A percentile compares a stretch with the other conserved stretches of the same genome.
These are phyloP conservation scores for Cyberlindnera petersonii DNA, from an alignment of 805 yeast species.

Conservation along the genomic window DNA sequence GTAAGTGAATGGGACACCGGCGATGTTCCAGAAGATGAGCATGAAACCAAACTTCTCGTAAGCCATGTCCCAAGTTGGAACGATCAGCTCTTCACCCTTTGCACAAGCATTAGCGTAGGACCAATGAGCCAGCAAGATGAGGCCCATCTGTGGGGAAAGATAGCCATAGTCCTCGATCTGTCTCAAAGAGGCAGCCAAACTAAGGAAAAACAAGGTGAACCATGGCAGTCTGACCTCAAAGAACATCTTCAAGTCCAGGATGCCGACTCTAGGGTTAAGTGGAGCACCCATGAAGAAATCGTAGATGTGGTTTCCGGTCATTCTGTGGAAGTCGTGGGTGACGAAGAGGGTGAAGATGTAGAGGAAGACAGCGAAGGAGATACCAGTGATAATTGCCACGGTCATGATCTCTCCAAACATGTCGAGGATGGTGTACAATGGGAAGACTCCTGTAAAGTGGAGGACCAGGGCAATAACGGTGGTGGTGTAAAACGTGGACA, in stretches of 20 bases:
- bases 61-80: slow-evolving; percentile 99
- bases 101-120: slow-evolving; percentile 95
- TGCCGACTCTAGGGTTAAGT: slow-evolving; percentile 91
- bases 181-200: slow-evolving; percentile 68
- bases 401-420: slow-evolving; percentile 90
- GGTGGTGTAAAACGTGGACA: slow-evolving; percentile 74
- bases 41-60: slow-evolving; percentile 99
- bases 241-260: slow-evolving; percentile 91
- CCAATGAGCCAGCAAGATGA: slow-evolving; percentile 83
- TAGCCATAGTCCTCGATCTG: slow-evolving; percentile 82
- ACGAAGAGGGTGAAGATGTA: slow-evolving; percentile 64
- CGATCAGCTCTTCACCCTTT: slow-evolving; percentile 95
- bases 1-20: slow-evolving; percentile 98
- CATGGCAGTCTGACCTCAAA: slow-evolving; percentile 97
- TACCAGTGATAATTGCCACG: slow-evolving; percentile 79
- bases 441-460: slow-evolving; percentile 74
- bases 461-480: slow-evolving; percentile 52
- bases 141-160: slow-evolving; percentile 69
- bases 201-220: slow-evolving; percentile 80
- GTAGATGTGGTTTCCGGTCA: slow-evolving; percentile 88
- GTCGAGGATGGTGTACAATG: slow-evolving; percentile 70
- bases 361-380: slow-evolving; percentile 59
- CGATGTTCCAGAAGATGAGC: slow-evolving; percentile 98
- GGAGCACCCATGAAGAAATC: slow-evolving; percentile 98
- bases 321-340: slow-evolving; percentile 75